These are phyloP conservation scores for Aspergillus unguis DNA, from an alignment of 2,329 filamentous ascomycete species.

Conservation along the genomic window DNA sequence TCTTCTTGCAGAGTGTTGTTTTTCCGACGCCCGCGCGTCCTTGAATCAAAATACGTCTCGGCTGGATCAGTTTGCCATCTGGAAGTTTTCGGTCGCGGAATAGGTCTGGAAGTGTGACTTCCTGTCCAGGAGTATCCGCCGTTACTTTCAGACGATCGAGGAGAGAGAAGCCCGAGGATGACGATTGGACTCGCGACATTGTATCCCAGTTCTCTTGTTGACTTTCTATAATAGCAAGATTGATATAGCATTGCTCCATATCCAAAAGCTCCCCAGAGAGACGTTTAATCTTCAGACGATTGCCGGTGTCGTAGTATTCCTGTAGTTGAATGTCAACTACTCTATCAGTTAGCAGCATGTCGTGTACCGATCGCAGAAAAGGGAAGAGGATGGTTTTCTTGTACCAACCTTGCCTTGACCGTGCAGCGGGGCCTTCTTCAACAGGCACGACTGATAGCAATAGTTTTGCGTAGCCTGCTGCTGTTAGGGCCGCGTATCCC, in stretches of 20 bases:
- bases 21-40: constrained; percentile 41
- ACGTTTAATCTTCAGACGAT: constrained; percentile 30
- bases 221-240: constrained; percentile 36
- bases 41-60: constrained; percentile 36
- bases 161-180: constrained; percentile 26
- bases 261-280: constrained; percentile 32
- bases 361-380: background rate
- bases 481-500: background rate
- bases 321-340: constrained; percentile 2
- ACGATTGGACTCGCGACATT: background rate
- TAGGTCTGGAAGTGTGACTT: constrained; percentile 21
- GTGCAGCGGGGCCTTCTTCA: background rate
- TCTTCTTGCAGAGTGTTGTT: constrained; percentile 43
- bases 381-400: background rate
- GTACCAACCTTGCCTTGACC: background rate
- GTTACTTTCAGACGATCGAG: constrained; percentile 27
- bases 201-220: background rate
- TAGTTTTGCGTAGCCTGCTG: background rate
- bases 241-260: constrained; percentile 42
- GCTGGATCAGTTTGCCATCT: constrained; percentile 14
- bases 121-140: constrained; percentile 17
- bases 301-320: constrained; percentile 12
- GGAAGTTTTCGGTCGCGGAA: constrained; percentile 26
- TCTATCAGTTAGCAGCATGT: background rate
- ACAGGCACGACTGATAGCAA: background rate